phyloP scores from a whole-genome alignment of 106 monocot species.

The Dioscorea dumetorum region DNA sequence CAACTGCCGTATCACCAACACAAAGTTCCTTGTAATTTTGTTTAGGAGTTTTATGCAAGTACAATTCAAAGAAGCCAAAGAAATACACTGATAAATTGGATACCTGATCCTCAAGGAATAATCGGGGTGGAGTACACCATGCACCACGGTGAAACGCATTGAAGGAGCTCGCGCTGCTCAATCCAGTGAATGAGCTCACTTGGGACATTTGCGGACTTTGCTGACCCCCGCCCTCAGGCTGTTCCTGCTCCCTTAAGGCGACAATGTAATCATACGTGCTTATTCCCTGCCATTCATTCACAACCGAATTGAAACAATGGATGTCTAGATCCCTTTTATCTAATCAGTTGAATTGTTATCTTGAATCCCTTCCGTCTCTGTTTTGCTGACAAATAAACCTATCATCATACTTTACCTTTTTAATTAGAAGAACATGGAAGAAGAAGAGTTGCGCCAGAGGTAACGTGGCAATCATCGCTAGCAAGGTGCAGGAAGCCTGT shows the following conservation, averaged over 20 bases:
- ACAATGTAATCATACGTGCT: constrained; percentile 97
- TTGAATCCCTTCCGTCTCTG: no score
- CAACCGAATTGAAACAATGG: no score
- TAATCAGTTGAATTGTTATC: no score
- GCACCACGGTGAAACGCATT: constrained; percentile 55
- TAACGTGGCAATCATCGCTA: constrained; percentile 77
- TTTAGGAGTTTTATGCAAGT: no score
- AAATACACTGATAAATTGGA: not conserved
- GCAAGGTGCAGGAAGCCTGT: constrained; percentile 70
- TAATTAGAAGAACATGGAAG: constrained; percentile 87
- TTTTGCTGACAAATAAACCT: not conserved
- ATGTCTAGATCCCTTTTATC: no score
- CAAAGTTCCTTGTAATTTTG: no score
- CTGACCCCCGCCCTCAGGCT: constrained; percentile 42
- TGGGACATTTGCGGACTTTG: constrained; percentile 90
- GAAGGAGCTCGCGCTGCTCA: constrained; percentile 91
- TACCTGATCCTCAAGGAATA: constrained; percentile 94
- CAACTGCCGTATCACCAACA: no score
- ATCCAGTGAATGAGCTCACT: constrained; percentile 77
- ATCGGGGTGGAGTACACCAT: constrained; percentile 91
- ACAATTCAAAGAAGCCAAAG: not conserved
- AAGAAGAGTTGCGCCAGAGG: constrained; percentile 93
- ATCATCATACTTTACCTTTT: constrained; percentile 41
- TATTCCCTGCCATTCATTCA: constrained; percentile 50
- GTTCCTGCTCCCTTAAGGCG: constrained; percentile 79